These are phyloP conservation scores for Fusarium begoniae DNA, from an alignment of 2,329 filamentous ascomycete genomes.

Conservation along the genomic window DNA sequence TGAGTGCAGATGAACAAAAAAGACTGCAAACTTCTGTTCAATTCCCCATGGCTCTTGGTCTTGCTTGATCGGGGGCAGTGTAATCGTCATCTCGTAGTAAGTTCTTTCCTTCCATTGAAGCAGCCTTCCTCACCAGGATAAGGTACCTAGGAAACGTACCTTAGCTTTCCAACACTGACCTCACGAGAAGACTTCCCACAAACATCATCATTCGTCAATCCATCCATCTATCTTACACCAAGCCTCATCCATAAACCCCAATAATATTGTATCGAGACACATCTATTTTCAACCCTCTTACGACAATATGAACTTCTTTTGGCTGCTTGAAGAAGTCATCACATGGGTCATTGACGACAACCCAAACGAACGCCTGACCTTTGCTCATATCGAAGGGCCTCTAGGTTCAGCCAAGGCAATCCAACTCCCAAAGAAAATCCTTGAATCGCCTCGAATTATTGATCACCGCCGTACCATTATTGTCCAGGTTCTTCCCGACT, in stretches of 20 bases:
- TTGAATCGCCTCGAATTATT: neutral
- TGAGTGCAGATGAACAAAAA: neutral
- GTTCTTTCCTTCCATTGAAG: neutral
- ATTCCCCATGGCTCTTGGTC: neutral
- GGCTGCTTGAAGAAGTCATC: neutral
- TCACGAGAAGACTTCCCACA: neutral
- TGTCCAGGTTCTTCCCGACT: neutral
- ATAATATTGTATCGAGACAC: neutral
- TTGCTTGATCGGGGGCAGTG: neutral
- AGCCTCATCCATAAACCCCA: neutral
- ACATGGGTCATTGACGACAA: neutral
- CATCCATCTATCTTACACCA: neutral
- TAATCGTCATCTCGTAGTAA: neutral
- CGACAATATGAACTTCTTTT: neutral
- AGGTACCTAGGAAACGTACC: too few species aligned
- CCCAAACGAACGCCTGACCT: neutral
- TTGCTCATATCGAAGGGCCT: neutral
- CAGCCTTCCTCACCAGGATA: neutral
- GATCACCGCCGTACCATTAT: neutral
- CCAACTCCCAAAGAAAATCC: neutral
- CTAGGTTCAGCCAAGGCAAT: neutral
- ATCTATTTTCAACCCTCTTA: neutral
- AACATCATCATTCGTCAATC: neutral
- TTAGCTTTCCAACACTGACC: neutral
- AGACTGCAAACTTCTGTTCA: too few species aligned